phyloP scores from a whole-genome alignment of 768 basidiomycete species.

The Leucogyrophana mollusca region DNA sequence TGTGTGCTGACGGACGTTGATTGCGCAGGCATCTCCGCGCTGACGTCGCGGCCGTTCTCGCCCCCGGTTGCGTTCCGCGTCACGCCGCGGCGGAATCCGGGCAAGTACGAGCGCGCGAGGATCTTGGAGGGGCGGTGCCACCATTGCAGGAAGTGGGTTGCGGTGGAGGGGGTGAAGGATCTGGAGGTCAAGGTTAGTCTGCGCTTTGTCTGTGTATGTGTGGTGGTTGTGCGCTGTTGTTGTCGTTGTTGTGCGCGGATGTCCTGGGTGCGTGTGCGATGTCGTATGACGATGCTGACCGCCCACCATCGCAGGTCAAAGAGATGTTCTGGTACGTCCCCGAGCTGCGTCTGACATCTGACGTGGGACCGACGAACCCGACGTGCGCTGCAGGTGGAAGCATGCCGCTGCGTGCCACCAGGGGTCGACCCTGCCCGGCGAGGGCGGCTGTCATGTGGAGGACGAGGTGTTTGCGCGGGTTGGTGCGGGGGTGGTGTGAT shows the following conservation, averaged over 20 bases:
- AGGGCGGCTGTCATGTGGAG: constrained; percentile 54
- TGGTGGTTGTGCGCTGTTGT: background rate
- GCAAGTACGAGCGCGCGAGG: constrained; percentile 56
- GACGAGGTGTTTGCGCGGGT: constrained; percentile 42
- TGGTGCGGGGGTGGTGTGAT: too few species aligned
- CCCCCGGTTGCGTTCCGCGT: constrained; percentile 68
- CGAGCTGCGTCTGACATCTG: too few species aligned
- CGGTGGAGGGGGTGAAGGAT: constrained; percentile 71
- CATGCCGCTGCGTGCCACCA: constrained; percentile 79
- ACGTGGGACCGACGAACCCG: too few species aligned
- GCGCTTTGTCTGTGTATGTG: background rate
- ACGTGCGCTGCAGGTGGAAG: constrained; percentile 88
- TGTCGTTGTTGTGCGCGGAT: too few species aligned
- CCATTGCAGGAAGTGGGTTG: constrained; percentile 70
- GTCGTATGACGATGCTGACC: background rate
- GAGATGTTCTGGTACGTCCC: constrained; percentile 75
- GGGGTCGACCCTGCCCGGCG: constrained; percentile 51
- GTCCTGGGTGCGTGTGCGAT: background rate
- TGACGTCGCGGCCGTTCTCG: constrained; percentile 70
- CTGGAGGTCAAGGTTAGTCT: constrained; percentile 62
- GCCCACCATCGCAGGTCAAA: constrained; percentile 45
- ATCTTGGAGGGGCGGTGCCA: constrained; percentile 78
- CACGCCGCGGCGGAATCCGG: constrained; percentile 40
- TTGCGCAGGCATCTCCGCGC: constrained; percentile 65
- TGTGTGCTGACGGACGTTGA: too few species aligned